Evolutionary conservation across 257 asterid genomes (phyloP), one percentile per base, ranked within the genome.

Genomic region (Solanum appendiculatum): DNA sequence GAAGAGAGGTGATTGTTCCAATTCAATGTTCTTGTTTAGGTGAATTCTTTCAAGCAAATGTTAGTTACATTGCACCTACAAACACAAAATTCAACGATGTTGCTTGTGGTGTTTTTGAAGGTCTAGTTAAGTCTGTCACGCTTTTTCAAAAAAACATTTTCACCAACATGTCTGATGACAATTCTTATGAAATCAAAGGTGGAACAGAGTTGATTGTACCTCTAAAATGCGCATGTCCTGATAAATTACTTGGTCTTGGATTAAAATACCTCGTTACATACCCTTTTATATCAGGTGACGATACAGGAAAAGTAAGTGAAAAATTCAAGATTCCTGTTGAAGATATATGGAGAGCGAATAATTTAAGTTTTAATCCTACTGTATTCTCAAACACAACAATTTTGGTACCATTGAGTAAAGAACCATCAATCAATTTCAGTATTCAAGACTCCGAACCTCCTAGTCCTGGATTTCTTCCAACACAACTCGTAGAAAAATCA

Each of bases 161-260:
- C 1, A 23, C 77, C 7, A 48, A 58, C 31, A 27, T 80, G 21
- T 80, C 40, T 80, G 6, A 60, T 14, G 33, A 4, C 21, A 34
- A 34, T 21, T 1, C 5, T 9, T 12, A 48, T 64, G 77, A 34
- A 3, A 86, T 92, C 36, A 73, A 16, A 34, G 88, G 85, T 13
- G 95, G 95, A 40, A 83, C 92, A 11, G 3, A 60, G 21, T 44
- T 94, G 73, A 84, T 31, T 3, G 92, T 93, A 29, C 98, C 98
- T 7, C 44, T 93, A 82, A 95, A 91, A 87, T 95, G 98, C 27
- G 95, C 98, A 36, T 95, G 98, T 81, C 97, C 95, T 64, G 93
- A 89, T 86, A 84, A 89, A 5, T 15, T 20, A 0, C 82, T 48
- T 10, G 44, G 40, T 3, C 44, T 31, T 5, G 93, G 84, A 27